phyloP scores from a whole-genome alignment of 192 early-diverging fungal species.

The Lunasporangiospora selenospora region DNA sequence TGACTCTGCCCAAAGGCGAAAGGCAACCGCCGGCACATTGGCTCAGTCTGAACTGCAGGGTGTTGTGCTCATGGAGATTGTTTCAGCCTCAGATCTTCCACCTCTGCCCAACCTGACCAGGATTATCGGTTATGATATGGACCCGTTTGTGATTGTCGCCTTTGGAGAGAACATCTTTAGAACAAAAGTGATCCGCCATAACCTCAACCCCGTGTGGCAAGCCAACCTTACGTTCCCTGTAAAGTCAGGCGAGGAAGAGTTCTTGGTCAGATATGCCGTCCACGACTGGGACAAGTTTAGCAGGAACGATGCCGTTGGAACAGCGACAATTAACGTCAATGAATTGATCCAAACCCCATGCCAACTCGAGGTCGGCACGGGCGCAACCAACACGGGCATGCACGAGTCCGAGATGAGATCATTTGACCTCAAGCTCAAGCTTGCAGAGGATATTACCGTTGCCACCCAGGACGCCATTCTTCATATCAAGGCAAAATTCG shows the following conservation, averaged over 20 bases:
- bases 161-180: slow-evolving; percentile 74
- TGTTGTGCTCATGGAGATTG: slow-evolving; percentile 58
- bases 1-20: not conserved
- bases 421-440: slow-evolving; percentile 41
- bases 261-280: slow-evolving; percentile 61
- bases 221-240: slow-evolving; percentile 73
- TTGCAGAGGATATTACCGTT: slow-evolving; percentile 45
- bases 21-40: not conserved
- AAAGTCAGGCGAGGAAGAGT: slow-evolving; percentile 48
- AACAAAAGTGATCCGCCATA: slow-evolving; percentile 69
- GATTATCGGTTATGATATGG: slow-evolving; percentile 80
- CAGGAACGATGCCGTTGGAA: slow-evolving; percentile 71
- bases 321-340: slow-evolving; percentile 49
- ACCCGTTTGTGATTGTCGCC: slow-evolving; percentile 81
- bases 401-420: slow-evolving; percentile 52
- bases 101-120: slow-evolving; percentile 43
- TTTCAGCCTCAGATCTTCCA: slow-evolving; percentile 55
- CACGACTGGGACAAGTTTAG: slow-evolving; percentile 80
- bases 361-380: slow-evolving; percentile 1
- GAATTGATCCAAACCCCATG: slow-evolving; percentile 58
- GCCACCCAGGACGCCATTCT: slow-evolving; percentile 54
- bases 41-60: slow-evolving; percentile 43
- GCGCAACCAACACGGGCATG: slow-evolving; percentile 3
- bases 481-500: slow-evolving; percentile 65
- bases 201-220: slow-evolving; percentile 77